Evolutionary conservation across 768 basidiomycete species (phyloP).

Genomic region (Auricularia sp.): DNA sequence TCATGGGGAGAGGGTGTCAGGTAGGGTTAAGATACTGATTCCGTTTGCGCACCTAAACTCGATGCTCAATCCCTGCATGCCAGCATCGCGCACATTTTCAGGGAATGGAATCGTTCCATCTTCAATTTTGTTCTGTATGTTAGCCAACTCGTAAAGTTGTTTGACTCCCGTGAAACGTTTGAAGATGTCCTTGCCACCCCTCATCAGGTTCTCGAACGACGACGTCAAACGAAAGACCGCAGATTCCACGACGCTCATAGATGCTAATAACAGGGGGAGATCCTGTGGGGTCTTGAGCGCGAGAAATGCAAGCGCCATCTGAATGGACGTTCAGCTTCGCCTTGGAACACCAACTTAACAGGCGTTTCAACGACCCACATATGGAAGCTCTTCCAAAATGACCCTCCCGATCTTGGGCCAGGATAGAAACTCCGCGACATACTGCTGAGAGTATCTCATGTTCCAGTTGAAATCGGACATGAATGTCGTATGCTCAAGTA

Average conservation of each 20-base stretch:
- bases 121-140: slow-evolving; percentile 47
- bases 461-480: neutral
- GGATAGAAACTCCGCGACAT: neutral
- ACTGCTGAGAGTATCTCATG: neutral
- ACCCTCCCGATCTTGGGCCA: slow-evolving; percentile 3
- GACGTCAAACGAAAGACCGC: slow-evolving; percentile 41
- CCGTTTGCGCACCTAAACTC: slow-evolving; percentile 39
- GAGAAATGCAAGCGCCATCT: too few species aligned
- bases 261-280: slow-evolving; percentile 56
- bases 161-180: slow-evolving; percentile 41
- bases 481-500: neutral
- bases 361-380: neutral
- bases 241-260: slow-evolving; percentile 46
- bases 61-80: slow-evolving; percentile 40
- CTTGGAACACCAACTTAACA: too few species aligned
- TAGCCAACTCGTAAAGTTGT: slow-evolving; percentile 55
- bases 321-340: too few species aligned
- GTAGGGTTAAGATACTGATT: too few species aligned
- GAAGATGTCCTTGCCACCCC: slow-evolving; percentile 13
- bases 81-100: slow-evolving; percentile 30
- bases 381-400: neutral
- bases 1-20: neutral
- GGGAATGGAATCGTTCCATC: slow-evolving; percentile 45
- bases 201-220: slow-evolving; percentile 39
- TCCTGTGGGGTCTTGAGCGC: slow-evolving; percentile 44